Evolutionary conservation across 768 basidiomycete genomes (phyloP), one percentile per base, ranked within the genome.

Genomic region (Phaeotremella fagi): DNA sequence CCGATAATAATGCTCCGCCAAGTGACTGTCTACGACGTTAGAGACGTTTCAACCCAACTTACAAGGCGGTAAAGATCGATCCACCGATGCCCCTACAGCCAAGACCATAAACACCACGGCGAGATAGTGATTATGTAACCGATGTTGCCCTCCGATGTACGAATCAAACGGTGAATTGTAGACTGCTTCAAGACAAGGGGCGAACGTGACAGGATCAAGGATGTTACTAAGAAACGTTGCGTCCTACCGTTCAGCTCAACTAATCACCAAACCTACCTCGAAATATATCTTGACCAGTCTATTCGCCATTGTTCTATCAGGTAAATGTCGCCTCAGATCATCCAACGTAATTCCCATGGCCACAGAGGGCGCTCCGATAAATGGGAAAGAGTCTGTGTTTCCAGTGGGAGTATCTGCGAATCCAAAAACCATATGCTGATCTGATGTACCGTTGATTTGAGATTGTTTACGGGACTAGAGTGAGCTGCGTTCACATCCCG

Each of bases 101-200:
- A 50, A 23, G 22, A 50, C 48, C 28, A 50, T 22, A 14, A 50
- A 26, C 20, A 50, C 4, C n/a, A 50, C 26, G 4, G 48, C 48
- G 26, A 50, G 48, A 20, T 35, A 20, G 14, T 50, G 48, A 38
- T 50, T 50, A 35, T 50, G 22, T 9, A 50, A 15, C 12, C 48
- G 23, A 4, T 35, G 46, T 29, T 28, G 18, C 15, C 36, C 48
- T 18, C 29, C 48, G 23, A 25, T 18, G 16, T 28, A 23, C 24
- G 27, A 28, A 18, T 16, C 23, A 36, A 38, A 33, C n/a, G 29
- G 22, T 23, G 48, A 33, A 20, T 4, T 20, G 24, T 24, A 50
- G 14, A 50, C 18, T 36, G 15, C 14, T 22, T 22, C 33, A 29
- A 37, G 25, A n/a, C 33, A 35, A 35, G 33, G 9, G 33, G 33